A percentile compares a stretch with the other conserved stretches of the same genome.
Evolutionary conservation across 2,329 filamentous ascomycete genomes (phyloP).

Genomic region (Venturia nashicola): DNA sequence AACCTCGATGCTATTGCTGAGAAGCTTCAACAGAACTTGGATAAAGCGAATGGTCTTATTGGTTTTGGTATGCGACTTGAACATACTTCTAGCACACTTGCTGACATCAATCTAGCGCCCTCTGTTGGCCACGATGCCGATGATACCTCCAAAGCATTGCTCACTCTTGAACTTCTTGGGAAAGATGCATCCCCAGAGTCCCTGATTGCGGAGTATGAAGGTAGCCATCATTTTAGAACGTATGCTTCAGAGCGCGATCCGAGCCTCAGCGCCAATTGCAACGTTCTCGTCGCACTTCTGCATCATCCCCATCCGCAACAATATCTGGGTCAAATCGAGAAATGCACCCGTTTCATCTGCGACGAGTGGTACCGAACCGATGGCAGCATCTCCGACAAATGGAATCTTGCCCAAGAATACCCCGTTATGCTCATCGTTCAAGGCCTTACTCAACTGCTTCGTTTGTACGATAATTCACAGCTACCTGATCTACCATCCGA

Average conservation of each 20-base stretch:
- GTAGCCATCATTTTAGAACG: conserved; percentile 18
- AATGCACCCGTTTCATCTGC: conserved; percentile 16
- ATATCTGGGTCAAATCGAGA: conserved; percentile 15
- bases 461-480: neutral
- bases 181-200: conserved; percentile 12
- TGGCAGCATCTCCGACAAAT: conserved; percentile 17
- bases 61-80: neutral
- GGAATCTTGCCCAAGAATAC: conserved; percentile 10
- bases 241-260: conserved; percentile 19
- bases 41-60: neutral
- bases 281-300: conserved; percentile 20
- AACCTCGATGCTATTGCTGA: neutral
- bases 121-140: conserved; percentile 15
- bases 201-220: conserved; percentile 18
- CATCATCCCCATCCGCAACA: conserved; percentile 12
- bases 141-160: conserved; percentile 15
- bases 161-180: conserved; percentile 12
- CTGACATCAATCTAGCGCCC: conserved; percentile 1
- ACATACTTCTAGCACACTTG: neutral
- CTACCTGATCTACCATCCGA: neutral
- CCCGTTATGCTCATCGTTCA: neutral
- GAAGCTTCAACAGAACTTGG: neutral
- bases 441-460: neutral
- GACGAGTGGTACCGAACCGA: conserved; percentile 16
- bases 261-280: conserved; percentile 21